These are phyloP conservation scores for Abrus precatorius DNA, from an alignment of 306 rosid genomes.

Conservation along the genomic window DNA sequence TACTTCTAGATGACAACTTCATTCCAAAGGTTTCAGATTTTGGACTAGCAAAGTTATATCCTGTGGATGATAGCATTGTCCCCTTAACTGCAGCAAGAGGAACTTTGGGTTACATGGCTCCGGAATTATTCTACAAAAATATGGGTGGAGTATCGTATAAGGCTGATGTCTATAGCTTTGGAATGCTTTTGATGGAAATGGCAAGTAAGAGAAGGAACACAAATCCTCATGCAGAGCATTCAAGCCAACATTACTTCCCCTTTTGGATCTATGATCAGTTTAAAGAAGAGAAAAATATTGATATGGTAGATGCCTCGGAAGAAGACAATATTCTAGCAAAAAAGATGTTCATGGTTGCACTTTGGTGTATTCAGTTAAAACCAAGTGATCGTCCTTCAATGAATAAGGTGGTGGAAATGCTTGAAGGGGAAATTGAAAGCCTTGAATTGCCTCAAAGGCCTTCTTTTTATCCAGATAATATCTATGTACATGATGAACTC, in stretches of 20 bases:
- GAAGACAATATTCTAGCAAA: slow-evolving; percentile 12
- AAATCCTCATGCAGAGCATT: slow-evolving; percentile 5
- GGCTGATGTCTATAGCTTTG: slow-evolving; percentile 24
- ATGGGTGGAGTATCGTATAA: background rate
- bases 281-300: background rate
- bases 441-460: slow-evolving; percentile 33
- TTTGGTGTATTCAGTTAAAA: slow-evolving; percentile 9
- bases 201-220: slow-evolving; percentile 19
- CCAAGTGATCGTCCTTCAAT: slow-evolving; percentile 2
- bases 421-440: slow-evolving; percentile 33
- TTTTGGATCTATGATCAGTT: slow-evolving; percentile 35
- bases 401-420: slow-evolving; percentile 1
- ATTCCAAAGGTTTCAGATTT: slow-evolving; percentile 44
- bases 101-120: slow-evolving; percentile 44
- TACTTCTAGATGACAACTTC: slow-evolving; percentile 20
- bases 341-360: slow-evolving; percentile 47
- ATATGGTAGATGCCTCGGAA: slow-evolving; percentile 4
- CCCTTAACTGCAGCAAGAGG: slow-evolving; percentile 42
- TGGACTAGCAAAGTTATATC: slow-evolving; percentile 43
- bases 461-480: slow-evolving; percentile 4
- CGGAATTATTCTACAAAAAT: slow-evolving; percentile 12
- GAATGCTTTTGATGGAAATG: slow-evolving; percentile 43
- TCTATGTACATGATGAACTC: background rate
- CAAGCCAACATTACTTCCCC: slow-evolving; percentile 46
- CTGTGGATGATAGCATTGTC: background rate